phyloP scores from a whole-genome alignment of 306 rosid species.

The Ochetophila trinervis region DNA sequence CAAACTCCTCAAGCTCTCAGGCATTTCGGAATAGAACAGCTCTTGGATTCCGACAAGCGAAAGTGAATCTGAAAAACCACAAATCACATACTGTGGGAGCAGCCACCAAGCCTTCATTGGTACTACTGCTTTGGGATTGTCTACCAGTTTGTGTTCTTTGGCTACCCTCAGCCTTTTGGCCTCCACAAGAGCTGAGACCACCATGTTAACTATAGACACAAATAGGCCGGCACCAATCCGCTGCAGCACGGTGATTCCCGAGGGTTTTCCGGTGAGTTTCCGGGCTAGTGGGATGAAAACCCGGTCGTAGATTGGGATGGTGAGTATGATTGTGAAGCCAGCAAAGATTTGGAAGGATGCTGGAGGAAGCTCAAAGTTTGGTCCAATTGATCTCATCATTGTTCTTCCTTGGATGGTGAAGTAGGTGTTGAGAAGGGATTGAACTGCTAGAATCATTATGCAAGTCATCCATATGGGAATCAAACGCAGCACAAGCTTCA shows the following conservation, averaged over 20 bases:
- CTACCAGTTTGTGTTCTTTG: constrained; percentile 31
- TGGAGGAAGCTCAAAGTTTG: constrained; percentile 57
- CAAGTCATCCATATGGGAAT: constrained; percentile 77
- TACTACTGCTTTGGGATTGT: constrained; percentile 38
- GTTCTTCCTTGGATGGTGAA: constrained; percentile 70
- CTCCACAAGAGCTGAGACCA: constrained; percentile 57
- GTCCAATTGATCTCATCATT: constrained; percentile 52
- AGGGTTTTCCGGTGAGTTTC: constrained; percentile 41
- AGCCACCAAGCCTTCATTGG: constrained; percentile 79
- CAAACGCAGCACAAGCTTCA: constrained; percentile 59
- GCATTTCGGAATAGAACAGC: constrained; percentile 71
- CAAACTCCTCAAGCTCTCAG: constrained; percentile 49
- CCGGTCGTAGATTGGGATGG: constrained; percentile 51
- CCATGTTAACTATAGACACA: constrained; percentile 56
- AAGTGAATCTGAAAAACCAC: constrained; percentile 49
- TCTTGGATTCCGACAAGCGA: constrained; percentile 61
- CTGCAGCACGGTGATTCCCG: constrained; percentile 69
- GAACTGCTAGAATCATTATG: constrained; percentile 59
- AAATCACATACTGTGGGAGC: constrained; percentile 64
- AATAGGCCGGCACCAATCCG: constrained; percentile 64
- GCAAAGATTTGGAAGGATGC: constrained; percentile 62
- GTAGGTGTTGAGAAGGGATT: constrained; percentile 59
- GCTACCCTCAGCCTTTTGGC: constrained; percentile 53
- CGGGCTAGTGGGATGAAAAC: constrained; percentile 49
- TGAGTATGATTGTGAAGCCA: constrained; percentile 48